These are phyloP conservation scores for Xylariomycetidae sp. DNA, from an alignment of 2,329 filamentous ascomycete species.

Conservation along the genomic window DNA sequence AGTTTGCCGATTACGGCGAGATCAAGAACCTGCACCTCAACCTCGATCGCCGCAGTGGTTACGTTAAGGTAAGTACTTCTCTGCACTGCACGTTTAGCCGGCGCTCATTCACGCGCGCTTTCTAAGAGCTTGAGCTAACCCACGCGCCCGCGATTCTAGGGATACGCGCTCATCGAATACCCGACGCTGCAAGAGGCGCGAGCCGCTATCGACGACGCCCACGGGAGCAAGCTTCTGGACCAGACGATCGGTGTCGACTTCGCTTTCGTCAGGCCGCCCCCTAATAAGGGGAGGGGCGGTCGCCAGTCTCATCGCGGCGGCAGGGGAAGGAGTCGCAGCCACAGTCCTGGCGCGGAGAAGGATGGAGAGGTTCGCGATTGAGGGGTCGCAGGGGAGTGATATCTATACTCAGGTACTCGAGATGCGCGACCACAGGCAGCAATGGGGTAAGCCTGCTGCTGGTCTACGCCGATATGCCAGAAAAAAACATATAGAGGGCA, in stretches of 20 bases:
- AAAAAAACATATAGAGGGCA: too few relatives aligned
- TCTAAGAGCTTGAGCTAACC: too few relatives aligned
- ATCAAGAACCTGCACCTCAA: constrained; percentile 86
- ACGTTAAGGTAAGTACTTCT: constrained; percentile 65
- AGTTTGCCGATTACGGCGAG: constrained; percentile 79
- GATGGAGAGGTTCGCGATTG: constrained; percentile 26
- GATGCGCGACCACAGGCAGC: too few relatives aligned
- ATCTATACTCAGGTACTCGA: too few relatives aligned
- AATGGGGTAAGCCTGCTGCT: too few relatives aligned
- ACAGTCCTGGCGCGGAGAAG: constrained; percentile 39
- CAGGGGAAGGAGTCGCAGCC: constrained; percentile 41
- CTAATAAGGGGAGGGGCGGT: constrained; percentile 44
- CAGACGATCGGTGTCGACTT: constrained; percentile 80
- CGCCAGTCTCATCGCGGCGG: constrained; percentile 33
- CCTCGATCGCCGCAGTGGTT: constrained; percentile 75
- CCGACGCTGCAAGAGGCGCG: constrained; percentile 72
- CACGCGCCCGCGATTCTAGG: constrained; percentile 53
- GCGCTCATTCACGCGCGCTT: too few relatives aligned
- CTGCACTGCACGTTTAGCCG: constrained; percentile 1
- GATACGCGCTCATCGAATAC: constrained; percentile 83
- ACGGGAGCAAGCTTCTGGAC: constrained; percentile 72
- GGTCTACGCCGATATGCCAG: too few relatives aligned
- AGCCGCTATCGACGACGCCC: constrained; percentile 76
- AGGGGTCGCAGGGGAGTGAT: not conserved
- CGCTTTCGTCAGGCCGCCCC: constrained; percentile 77